Evolutionary conservation across 768 basidiomycete species (phyloP), one percentile per base, ranked within the genome.

Genomic region (Agaricus subrufescens): DNA sequence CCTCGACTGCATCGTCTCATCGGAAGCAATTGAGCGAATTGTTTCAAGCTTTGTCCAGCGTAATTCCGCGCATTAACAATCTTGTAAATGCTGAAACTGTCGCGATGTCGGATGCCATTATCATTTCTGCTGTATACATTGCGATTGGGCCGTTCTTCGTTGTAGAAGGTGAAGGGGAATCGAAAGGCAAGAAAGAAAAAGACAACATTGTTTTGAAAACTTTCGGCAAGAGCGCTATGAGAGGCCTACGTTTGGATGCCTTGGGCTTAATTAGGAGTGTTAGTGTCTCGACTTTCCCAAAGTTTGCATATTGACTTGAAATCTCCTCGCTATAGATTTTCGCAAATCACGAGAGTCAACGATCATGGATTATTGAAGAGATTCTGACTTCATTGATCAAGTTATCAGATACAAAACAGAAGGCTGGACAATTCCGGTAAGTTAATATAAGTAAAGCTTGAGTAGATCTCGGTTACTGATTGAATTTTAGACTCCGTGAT

Each of bases 281-380:
- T 65, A 73, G 89, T 71, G 14, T n/a, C 27, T 51, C 9, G 15
- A 15, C n/a, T 14, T 8, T 53, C 39, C 40, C 8, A 34, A 34
- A 34, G 34, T 29, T 11, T 25, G 42, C 15, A 19, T 49, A n/a
- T 51, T 39, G 54, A 53, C 26, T 4, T 58, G 40, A 44, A 26
- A 7, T 34, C 25, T 48, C 34, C 40, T 40, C 34, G 10, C 53
- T 12, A 26, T 63, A 97, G 95, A 87, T 95, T 31, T 98, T 97
- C 63, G 91, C 91, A 11, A 89, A 87, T 60, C 86, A 98, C 65
- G 85, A 91, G 61, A 88, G 87, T 43, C 97, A 99, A 68, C 76
- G 97, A 8, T 85, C 87, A 0, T 97, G 94, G 94, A 96, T 98
- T 60, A 88, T 98, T n/a, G 95, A 98, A 67, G 97, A 98, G 69